Evolutionary conservation across 331 rosid genomes (phyloP).

Genomic region (Arachis monticola): DNA sequence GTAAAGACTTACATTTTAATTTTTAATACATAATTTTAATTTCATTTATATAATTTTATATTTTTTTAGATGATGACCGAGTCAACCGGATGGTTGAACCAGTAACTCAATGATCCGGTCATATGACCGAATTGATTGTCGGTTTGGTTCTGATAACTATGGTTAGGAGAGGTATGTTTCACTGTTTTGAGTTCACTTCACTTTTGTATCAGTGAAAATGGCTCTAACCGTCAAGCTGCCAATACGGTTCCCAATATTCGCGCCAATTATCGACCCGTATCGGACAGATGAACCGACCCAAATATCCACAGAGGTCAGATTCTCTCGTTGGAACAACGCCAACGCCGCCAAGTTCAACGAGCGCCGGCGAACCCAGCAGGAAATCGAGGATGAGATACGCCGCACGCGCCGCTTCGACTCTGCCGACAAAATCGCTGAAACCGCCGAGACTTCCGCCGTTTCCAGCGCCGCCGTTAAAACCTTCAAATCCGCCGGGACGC

Average conservation of each 20-base stretch:
- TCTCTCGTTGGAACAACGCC: constrained; percentile 74
- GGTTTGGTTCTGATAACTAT: no score
- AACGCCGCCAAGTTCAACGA: constrained; percentile 68
- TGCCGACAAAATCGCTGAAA: constrained; percentile 58
- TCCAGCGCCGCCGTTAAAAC: constrained; percentile 42
- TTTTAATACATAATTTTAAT: no score
- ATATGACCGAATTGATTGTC: no score
- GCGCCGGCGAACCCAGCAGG: constrained; percentile 64
- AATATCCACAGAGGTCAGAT: constrained; percentile 52
- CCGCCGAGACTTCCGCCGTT: constrained; percentile 42
- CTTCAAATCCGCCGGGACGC: constrained; percentile 64
- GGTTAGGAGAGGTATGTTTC: background rate
- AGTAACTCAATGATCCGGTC: no score
- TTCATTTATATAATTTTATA: no score
- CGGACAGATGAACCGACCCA: constrained; percentile 34
- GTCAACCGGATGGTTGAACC: no score
- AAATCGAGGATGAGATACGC: constrained; percentile 78
- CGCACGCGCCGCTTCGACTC: constrained; percentile 76
- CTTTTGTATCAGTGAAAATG: constrained; percentile 13
- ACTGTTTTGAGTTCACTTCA: background rate
- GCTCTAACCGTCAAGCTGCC: constrained; percentile 62
- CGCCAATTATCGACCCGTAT: constrained; percentile 53
- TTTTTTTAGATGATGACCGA: no score
- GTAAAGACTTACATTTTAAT: no score
- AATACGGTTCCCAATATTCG: constrained; percentile 60